Evolutionary conservation across 345 rosid species (phyloP), one percentile per base, ranked within the genome.

Genomic region (Populus tremula): DNA sequence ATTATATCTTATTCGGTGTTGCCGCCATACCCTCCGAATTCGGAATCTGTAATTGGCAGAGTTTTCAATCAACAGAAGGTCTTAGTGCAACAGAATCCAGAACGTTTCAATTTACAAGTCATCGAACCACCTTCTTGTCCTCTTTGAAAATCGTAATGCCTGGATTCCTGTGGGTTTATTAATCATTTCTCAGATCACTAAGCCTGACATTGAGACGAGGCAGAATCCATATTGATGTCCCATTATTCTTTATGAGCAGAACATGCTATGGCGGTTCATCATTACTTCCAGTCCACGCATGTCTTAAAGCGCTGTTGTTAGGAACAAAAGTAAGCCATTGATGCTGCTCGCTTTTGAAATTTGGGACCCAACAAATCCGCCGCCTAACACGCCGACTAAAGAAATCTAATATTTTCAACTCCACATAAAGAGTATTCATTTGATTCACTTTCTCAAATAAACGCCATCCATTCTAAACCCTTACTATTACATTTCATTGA

Each of bases 261-360:
- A 23, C 17, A 43, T 25, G 72, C 18, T 5, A 67, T 25, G 66
- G 23, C 65, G 62, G 33, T 36, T 70, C 70, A 70, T 62, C 80
- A 62, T 70, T 31, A 62, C 47, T 69, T 17, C 62, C 64, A 61
- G 62, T 9, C 49, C 18, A n/a, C 75, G 75, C 80, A 70, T 43
- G 80, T 6, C 75, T 27, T 0, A 29, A 33, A 20, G 39, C 68
- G 47, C 23, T 59, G 12, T 56, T n/a, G 18, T 21, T 6, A 33
- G 35, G 10, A 31, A 13, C 14, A 38, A 67, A 47, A 50, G 45
- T 0, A 49, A 20, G 14, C 11, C 20, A 5, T 10, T 17, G 21
- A 6, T 2, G 61, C 59, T 70, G 41, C 59, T 54, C 10, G 16
- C 43, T 69, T 62, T 27, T 41, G 54, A 27, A 29, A 56, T 8